Percentiles rank a stretch among this genome's conserved stretches.
phyloP scores from a whole-genome alignment of 352 stramenopile genomes.

The Blastocystis sp. region DNA sequence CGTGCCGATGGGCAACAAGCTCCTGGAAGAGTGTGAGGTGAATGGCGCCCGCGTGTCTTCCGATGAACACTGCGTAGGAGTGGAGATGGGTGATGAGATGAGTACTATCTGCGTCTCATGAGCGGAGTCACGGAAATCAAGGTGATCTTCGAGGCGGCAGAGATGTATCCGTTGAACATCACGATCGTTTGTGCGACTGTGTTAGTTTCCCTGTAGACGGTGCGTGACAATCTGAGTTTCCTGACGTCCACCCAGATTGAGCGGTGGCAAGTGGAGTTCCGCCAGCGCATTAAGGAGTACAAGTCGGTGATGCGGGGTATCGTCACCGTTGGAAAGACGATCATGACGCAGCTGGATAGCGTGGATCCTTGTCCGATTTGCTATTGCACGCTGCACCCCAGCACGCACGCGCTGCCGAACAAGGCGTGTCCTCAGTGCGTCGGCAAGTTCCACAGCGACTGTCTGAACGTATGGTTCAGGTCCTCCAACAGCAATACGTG shows the following conservation, averaged over 20 bases:
- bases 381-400: conserved; percentile 71
- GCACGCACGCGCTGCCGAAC: conserved; percentile 68
- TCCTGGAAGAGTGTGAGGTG: not conserved
- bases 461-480: conserved; percentile 74
- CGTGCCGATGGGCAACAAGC: not conserved
- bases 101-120: not conserved
- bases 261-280: conserved; percentile 10
- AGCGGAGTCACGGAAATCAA: not conserved
- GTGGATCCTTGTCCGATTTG: conserved; percentile 76
- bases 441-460: conserved; percentile 73
- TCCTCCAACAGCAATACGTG: conserved; percentile 69
- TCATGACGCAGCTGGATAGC: conserved; percentile 72
- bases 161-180: conserved; percentile 39
- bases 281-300: not conserved
- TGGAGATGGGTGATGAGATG: not conserved
- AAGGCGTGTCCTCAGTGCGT: conserved; percentile 70
- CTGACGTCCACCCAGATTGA: not conserved
- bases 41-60: not conserved
- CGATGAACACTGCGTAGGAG: not conserved
- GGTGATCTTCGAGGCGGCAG: not conserved
- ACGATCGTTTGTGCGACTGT: not conserved
- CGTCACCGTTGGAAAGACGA: conserved; percentile 62
- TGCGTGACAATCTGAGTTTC: not conserved
- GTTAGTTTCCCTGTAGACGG: not conserved
- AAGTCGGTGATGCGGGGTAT: not conserved